These are phyloP conservation scores for Bassia scoparia DNA, from an alignment of 148 eudicot species.

Conservation along the genomic window DNA sequence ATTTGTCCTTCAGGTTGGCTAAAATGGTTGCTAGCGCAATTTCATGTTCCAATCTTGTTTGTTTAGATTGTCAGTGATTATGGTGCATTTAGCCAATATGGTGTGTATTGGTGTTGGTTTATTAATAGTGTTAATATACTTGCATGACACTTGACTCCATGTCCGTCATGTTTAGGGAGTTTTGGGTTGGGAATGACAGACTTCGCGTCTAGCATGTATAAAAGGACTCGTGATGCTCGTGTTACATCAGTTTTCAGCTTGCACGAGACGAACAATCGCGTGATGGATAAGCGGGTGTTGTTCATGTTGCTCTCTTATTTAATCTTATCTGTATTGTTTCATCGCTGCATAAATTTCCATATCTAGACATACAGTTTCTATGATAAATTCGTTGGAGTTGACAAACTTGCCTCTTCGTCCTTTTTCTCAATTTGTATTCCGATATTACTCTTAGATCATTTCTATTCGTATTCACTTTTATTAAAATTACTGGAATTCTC, in stretches of 20 bases:
- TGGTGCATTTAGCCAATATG: too few relatives aligned
- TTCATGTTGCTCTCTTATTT: background rate
- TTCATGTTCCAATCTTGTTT: background rate
- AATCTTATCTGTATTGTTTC: too few relatives aligned
- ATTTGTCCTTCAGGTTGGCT: conserved; percentile 93
- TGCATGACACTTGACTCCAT: conserved; percentile 12
- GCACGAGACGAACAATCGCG: conserved; percentile 97
- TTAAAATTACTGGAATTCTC: background rate
- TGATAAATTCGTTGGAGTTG: too few relatives aligned
- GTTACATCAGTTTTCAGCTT: conserved; percentile 72
- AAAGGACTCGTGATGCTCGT: conserved; percentile 93
- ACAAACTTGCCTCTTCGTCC: too few relatives aligned
- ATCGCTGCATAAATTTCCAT: too few relatives aligned
- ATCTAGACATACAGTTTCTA: too few relatives aligned
- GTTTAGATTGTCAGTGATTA: too few relatives aligned
- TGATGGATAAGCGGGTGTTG: conserved; percentile 67
- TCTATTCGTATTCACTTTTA: too few relatives aligned
- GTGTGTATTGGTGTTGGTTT: too few relatives aligned
- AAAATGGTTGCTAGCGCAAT: too few relatives aligned
- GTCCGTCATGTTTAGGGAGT: conserved; percentile 60
- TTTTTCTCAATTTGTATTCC: too few relatives aligned
- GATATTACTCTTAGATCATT: too few relatives aligned
- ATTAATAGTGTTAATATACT: conserved; percentile 20
- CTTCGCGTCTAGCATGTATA: conserved; percentile 85
- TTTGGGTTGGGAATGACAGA: conserved; percentile 98